Evolutionary conservation across 805 yeast genomes (phyloP).

Genomic region (Jamesozyma hellenica): DNA sequence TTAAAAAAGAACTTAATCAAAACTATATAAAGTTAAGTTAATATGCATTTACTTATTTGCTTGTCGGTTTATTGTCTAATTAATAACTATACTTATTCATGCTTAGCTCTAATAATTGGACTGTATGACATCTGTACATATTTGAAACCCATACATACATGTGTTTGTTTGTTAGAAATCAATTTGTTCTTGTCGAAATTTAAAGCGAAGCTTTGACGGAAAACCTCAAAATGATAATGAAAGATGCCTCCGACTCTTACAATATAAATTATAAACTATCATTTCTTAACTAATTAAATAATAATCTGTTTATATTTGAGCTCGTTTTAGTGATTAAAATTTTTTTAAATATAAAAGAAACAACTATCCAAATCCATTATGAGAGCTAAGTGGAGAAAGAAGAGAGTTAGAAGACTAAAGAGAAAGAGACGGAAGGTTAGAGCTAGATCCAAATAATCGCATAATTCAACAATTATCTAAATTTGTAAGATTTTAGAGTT

Average conservation of each 20-base stretch:
- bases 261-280: no score
- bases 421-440: conserved; percentile 99
- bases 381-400: conserved; percentile 99
- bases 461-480: conserved; percentile 5
- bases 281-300: no score
- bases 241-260: no score
- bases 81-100: no score
- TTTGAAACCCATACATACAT: background rate
- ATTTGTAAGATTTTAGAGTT: background rate
- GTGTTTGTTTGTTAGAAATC: background rate
- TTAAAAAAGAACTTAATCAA: no score
- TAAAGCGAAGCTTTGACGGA: no score
- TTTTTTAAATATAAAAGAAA: background rate
- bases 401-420: conserved; percentile 99
- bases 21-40: no score
- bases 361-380: conserved; percentile 32
- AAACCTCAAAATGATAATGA: no score
- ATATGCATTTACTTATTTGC: no score
- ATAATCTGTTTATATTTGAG: background rate
- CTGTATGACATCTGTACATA: conserved; percentile 4
- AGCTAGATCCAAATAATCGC: conserved; percentile 97
- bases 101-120: no score
- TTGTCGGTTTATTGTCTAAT: no score
- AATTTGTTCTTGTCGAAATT: background rate
- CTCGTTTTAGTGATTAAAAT: background rate